Base-by-base conservation (phyloP, 139 green algal genomes). In the Micractinium conductrix region DNA sequence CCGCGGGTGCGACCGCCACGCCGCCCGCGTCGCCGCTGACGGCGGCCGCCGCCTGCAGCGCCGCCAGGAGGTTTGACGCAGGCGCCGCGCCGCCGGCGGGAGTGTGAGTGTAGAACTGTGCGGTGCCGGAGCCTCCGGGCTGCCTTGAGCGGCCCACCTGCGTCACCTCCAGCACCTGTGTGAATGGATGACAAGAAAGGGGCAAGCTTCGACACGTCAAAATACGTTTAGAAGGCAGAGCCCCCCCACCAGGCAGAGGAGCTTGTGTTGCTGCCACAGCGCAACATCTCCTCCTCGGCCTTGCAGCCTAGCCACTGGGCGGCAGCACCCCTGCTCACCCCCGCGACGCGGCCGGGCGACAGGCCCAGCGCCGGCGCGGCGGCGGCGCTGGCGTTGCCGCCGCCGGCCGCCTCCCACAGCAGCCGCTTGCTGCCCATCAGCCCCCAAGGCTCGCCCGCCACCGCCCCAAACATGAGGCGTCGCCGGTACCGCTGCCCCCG, bases 341-440 rank as follows among this genome's bases (percentile, higher is more conserved):
- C 68, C 2, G 53, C 43, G 40, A 50, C 12, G 7, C 53, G 4
- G 62, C 37, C 43, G 16, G 48, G 10, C 1, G 86, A 60, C 58
- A 93, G 35, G 43, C 81, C 5, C 12, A 97, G 79, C 0, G 90
- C 92, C 0, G 43, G 37, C 48, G 55, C 38, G 17, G 40, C 43
- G 40, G 35, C 7, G 4, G 71, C n/a, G n/a, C 24, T 30, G 8
- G 26, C 58, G 73, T 35, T 37, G 43, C 45, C 63, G 42, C 78
- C 78, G 33, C 21, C 9, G n/a, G 67, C 35, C n/a, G 50, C 86
- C 68, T 97, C 93, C 83, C 88, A 96, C 65, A 96, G 87, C 71
- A 97, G 84, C 38, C 92, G 84, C 75, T 89, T 85, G 44, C 81
- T 91, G 65, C 93, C 93, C 93, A 95, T 95, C 79, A 93, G 93